A percentile compares a stretch with the other conserved stretches of the same genome.
These are phyloP conservation scores for Kandelia obovata DNA, from an alignment of 345 rosid species.

Conservation along the genomic window DNA sequence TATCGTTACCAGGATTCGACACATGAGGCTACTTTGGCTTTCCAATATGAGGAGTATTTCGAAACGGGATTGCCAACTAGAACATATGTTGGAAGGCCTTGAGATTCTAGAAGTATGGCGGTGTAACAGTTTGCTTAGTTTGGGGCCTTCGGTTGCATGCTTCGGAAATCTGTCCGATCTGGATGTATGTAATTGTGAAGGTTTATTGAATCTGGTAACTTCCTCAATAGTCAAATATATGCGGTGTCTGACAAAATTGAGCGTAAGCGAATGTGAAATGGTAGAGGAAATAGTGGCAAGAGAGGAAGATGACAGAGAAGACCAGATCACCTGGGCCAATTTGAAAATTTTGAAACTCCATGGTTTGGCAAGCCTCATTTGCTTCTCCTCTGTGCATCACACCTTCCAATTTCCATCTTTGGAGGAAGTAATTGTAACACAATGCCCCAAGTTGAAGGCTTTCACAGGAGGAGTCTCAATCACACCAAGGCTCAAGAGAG, in stretches of 20 bases:
- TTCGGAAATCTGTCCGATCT: conserved; percentile 16
- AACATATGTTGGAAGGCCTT: not conserved
- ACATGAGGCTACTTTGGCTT: fast-evolving
- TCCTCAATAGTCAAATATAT: conserved; percentile 15
- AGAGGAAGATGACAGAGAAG: conserved; percentile 4
- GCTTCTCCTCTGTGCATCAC: not conserved
- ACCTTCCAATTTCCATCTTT: conserved; percentile 7
- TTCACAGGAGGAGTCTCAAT: not conserved
- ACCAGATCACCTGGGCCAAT: not conserved
- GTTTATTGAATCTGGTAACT: conserved; percentile 1
- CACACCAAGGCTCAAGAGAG: not conserved
- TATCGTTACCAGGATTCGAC: not conserved
- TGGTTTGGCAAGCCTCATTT: conserved; percentile 2
- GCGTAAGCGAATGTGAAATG: conserved; percentile 9
- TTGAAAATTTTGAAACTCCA: too few relatives aligned
- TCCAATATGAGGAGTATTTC: not conserved
- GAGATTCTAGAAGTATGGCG: not conserved
- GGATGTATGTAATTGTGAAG: conserved; percentile 8
- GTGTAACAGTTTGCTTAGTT: not conserved
- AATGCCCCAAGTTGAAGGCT: conserved; percentile 1
- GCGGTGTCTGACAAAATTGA: conserved; percentile 10
- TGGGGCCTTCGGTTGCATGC: conserved; percentile 11
- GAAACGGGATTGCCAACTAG: not conserved
- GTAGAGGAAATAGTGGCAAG: conserved; percentile 14
- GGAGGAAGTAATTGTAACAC: not conserved